These are phyloP conservation scores for Russula brevipes DNA, from an alignment of 768 basidiomycete genomes.

Conservation along the genomic window DNA sequence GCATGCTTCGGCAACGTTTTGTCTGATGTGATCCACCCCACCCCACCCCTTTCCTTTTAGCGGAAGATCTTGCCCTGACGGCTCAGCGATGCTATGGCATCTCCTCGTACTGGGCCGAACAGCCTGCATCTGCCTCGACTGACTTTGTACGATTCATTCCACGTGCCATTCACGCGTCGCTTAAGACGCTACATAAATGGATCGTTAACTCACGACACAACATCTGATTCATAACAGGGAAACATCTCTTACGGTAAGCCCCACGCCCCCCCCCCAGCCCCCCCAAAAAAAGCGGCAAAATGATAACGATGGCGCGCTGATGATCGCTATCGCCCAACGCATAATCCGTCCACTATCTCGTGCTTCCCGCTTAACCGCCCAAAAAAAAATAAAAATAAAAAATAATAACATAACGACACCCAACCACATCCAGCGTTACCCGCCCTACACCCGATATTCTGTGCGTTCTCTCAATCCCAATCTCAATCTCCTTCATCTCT, in stretches of 20 bases:
- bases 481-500: neutral
- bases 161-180: too few relatives aligned
- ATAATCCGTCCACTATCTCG: too few relatives aligned
- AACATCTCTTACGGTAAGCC: conserved; percentile 25
- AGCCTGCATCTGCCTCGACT: conserved; percentile 20
- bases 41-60: neutral
- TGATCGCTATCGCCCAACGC: neutral
- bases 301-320: neutral
- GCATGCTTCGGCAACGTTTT: neutral
- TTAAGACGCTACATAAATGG: too few relatives aligned
- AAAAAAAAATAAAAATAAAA: neutral
- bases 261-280: neutral
- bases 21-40: neutral
- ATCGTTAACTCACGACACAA: neutral
- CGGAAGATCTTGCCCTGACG: conserved; percentile 23
- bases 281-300: neutral
- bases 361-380: too few relatives aligned
- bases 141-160: conserved; percentile 20
- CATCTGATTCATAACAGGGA: conserved; percentile 11
- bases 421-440: conserved; percentile 12
- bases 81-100: conserved; percentile 18
- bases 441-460: conserved; percentile 21
- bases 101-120: conserved; percentile 9
- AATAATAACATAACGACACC: neutral
- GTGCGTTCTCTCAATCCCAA: neutral